These are phyloP conservation scores for Ogataea allantospora DNA, from an alignment of 805 yeast genomes.

Conservation along the genomic window DNA sequence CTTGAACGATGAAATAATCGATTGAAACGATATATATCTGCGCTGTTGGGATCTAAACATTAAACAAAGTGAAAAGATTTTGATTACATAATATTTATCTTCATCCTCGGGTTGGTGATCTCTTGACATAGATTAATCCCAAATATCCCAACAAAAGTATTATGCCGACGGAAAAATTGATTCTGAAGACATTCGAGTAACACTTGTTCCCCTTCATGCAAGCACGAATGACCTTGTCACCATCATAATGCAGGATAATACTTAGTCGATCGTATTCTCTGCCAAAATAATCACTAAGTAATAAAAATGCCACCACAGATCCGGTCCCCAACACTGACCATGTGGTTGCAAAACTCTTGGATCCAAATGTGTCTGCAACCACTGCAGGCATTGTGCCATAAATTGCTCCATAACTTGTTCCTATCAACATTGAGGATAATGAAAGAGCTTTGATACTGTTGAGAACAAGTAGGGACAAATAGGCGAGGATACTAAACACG, in stretches of 20 bases:
- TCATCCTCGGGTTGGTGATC: too few species aligned
- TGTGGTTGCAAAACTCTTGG: conserved; percentile 63
- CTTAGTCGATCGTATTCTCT: conserved; percentile 46
- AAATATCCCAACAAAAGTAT: conserved; percentile 23
- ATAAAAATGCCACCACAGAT: conserved; percentile 54
- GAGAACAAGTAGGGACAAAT: conserved; percentile 34
- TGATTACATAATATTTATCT: not conserved
- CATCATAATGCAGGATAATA: conserved; percentile 37
- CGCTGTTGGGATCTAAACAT: conserved; percentile 10
- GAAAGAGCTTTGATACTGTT: conserved; percentile 45
- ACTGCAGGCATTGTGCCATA: conserved; percentile 78
- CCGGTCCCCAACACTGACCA: conserved; percentile 80
- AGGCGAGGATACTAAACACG: conserved; percentile 37
- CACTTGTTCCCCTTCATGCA: conserved; percentile 47
- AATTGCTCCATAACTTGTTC: conserved; percentile 65
- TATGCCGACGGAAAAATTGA: conserved; percentile 38
- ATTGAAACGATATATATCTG: conserved; percentile 20
- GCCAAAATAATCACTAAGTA: conserved; percentile 57
- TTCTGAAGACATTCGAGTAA: conserved; percentile 46
- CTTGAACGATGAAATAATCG: conserved; percentile 16
- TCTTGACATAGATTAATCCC: conserved; percentile 11
- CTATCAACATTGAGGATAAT: conserved; percentile 53
- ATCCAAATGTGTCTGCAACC: conserved; percentile 70
- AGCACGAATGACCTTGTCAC: conserved; percentile 30
- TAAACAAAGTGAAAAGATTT: conserved; percentile 1